Evolutionary conservation across 2,329 filamentous ascomycete genomes (phyloP).

Genomic region (Microdochium nivale): DNA sequence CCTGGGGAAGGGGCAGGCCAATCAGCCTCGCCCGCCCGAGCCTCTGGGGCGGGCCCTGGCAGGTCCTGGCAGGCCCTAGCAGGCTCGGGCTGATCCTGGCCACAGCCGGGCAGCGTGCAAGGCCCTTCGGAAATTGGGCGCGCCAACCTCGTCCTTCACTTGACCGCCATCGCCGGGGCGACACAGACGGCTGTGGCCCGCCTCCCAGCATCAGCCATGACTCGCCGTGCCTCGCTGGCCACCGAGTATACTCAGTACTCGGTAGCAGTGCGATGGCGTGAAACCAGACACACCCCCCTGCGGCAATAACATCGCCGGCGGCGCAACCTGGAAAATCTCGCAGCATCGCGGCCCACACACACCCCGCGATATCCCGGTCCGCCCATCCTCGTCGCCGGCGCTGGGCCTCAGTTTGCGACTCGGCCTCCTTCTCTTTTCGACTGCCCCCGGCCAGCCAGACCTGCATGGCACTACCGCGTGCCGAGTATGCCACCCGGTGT

Average conservation of each 20-base stretch:
- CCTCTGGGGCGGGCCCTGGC: too few relatives aligned
- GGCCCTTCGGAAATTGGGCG: not conserved
- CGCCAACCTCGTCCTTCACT: not conserved
- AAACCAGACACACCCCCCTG: not conserved
- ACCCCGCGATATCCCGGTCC: not conserved
- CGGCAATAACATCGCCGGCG: too few relatives aligned
- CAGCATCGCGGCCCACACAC: not conserved
- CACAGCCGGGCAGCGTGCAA: too few relatives aligned
- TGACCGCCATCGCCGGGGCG: not conserved
- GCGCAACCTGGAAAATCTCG: too few relatives aligned
- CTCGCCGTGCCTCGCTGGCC: too few relatives aligned
- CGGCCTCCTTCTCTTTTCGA: not conserved
- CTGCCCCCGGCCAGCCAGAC: not conserved
- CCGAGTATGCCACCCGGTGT: not conserved
- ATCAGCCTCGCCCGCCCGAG: not conserved
- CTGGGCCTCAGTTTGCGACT: not conserved
- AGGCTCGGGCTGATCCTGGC: too few relatives aligned
- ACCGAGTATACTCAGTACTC: not conserved
- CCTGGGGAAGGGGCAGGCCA: not conserved
- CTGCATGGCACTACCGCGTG: not conserved
- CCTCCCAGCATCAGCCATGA: not conserved
- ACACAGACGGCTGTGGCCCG: not conserved
- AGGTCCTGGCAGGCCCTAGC: not conserved
- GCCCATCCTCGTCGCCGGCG: not conserved
- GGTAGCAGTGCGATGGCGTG: not conserved